Evolutionary conservation across 306 rosid genomes (phyloP), one percentile per base, ranked within the genome.

Genomic region (Corylus americana): DNA sequence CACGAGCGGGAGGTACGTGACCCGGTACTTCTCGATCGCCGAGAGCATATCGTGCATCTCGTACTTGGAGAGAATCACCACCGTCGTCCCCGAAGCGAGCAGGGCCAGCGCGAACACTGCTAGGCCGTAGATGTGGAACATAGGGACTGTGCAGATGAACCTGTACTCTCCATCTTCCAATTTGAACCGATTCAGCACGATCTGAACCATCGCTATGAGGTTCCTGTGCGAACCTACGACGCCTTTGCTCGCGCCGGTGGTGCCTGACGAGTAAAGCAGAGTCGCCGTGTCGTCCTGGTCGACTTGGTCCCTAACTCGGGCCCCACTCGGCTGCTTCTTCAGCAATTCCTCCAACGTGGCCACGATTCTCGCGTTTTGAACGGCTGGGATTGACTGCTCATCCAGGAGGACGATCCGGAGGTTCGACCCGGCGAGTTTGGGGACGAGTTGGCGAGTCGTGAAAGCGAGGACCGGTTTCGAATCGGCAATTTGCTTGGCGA

Each of bases 121-220:
- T 1, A 92, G 77, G 48, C 98, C 98, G 87, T 91, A 95, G 78
- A 95, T 90, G 35, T 95, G 98, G 78, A 91, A 92, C 98, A 95
- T 95, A 0, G 98, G 98, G 12, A 92, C 97, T 0, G 98, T 92
- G 81, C 98, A 95, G 74, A 95, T 80, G 78, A 87, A 91, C 54
- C 89, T 90, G 49, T 91, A 87, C 4, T 62, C 68, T 39, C 72
- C 87, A 2, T 80, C 85, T 1, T 72, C 85, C 0, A 72, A 5
- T 0, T 35, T 12, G 88, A 91, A 90, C 8, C 98, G 79, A 48
- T 83, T 77, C 1, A 83, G 51, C 0, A 91, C 83, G 17, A 83
- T 87, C 64, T 89, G 86, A 0, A 92, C 93, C 93, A 90, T 89
- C 0, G 97, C 88, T 10, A 92, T 91, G 1, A 95, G 84, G 18